Conservation (phyloP, 2,329 filamentous ascomycete species). For the Aspergillus pseudoglaucus region DNA sequence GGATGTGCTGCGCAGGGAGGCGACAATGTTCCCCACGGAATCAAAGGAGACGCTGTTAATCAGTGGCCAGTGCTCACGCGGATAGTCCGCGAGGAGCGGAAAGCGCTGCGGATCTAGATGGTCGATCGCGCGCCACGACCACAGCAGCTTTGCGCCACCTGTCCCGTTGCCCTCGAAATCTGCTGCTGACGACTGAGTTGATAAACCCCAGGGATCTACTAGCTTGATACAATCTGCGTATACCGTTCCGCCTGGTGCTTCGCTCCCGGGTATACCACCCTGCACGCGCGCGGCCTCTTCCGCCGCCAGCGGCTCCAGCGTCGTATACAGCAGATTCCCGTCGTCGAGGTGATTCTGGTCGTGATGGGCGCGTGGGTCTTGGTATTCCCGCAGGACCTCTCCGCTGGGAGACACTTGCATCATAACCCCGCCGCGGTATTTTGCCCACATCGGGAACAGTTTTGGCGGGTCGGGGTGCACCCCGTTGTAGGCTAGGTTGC, state of each 20-base stretch:
- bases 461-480: slow-evolving; percentile 33
- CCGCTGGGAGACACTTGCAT: slow-evolving; percentile 34
- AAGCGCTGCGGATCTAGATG: slow-evolving; percentile 34
- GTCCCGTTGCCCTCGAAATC: slow-evolving; percentile 12
- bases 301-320: slow-evolving; percentile 33
- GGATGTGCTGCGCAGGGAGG: slow-evolving; percentile 38
- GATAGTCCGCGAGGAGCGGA: slow-evolving; percentile 31
- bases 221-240: neutral
- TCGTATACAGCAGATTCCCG: slow-evolving; percentile 39
- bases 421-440: slow-evolving; percentile 44
- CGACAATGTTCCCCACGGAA: slow-evolving; percentile 36
- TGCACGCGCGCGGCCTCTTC: neutral
- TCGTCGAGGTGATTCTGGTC: slow-evolving; percentile 42
- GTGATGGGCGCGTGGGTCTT: slow-evolving; percentile 40
- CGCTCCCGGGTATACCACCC: neutral
- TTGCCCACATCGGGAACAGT: slow-evolving; percentile 41
- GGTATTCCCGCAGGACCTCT: slow-evolving; percentile 34
- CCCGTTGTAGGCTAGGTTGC: slow-evolving; percentile 41
- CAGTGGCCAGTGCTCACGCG: slow-evolving; percentile 37
- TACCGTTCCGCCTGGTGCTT: neutral
- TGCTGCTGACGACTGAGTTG: slow-evolving; percentile 10
- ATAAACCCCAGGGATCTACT: neutral
- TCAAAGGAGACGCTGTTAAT: slow-evolving; percentile 40
- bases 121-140: slow-evolving; percentile 41
- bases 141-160: slow-evolving; percentile 31